Evolutionary conservation across 192 early-diverging fungal species (phyloP).

Genomic region (Backusella macrospora): DNA sequence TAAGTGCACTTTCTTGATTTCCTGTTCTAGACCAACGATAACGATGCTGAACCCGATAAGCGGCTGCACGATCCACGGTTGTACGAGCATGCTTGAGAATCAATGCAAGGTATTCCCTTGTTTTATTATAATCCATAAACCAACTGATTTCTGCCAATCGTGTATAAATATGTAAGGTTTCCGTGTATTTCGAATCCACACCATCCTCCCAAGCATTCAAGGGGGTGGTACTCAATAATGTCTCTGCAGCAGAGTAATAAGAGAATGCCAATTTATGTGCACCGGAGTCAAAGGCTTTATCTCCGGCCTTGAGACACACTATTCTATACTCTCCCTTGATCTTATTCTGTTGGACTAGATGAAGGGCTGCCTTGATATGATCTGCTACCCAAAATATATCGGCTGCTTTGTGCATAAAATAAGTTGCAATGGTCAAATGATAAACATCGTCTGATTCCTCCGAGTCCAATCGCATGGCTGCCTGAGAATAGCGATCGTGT

Average conservation of each 20-base stretch:
- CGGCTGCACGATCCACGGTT: constrained; percentile 33
- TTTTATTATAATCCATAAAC: constrained; percentile 31
- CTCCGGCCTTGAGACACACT: constrained; percentile 24
- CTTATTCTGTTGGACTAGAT: constrained; percentile 23
- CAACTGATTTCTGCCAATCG: constrained; percentile 34
- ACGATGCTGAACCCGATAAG: constrained; percentile 36
- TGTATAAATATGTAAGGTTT: constrained; percentile 37
- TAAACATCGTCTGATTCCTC: constrained; percentile 18
- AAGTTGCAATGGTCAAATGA: constrained; percentile 32
- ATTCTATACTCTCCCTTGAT: constrained; percentile 29
- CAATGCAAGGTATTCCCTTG: constrained; percentile 16
- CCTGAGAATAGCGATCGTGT: constrained; percentile 42
- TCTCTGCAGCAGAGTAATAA: constrained; percentile 28
- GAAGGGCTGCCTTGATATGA: constrained; percentile 32
- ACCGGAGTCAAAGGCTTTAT: constrained; percentile 34
- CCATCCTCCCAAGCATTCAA: constrained; percentile 32
- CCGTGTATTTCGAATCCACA: constrained; percentile 28
- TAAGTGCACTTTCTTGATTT: constrained; percentile 17
- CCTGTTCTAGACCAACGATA: constrained; percentile 21
- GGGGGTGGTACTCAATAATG: constrained; percentile 15
- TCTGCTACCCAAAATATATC: constrained; percentile 41
- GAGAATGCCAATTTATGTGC: constrained; percentile 31
- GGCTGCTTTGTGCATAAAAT: constrained; percentile 23
- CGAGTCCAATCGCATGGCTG: constrained; percentile 23
- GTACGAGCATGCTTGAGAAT: constrained; percentile 29